Percentiles rank a stretch among this genome's conserved stretches.
phyloP scores from a whole-genome alignment of 129 eudicot genomes.

The Chrysanthemum makinoi region DNA sequence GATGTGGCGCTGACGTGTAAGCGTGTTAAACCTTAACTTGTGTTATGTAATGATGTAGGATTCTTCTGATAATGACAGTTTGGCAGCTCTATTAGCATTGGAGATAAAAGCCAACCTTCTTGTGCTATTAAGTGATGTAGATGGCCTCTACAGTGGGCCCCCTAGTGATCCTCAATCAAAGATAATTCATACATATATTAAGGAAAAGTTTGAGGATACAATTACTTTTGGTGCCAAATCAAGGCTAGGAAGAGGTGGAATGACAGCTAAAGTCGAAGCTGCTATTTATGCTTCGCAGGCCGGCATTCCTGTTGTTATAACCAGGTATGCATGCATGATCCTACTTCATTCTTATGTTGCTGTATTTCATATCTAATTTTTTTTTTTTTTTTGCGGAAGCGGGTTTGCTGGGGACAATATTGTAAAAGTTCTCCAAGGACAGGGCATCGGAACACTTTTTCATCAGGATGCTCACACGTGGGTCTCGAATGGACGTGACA shows the following conservation, averaged over 20 bases:
- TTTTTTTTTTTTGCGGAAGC: not conserved
- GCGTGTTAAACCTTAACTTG: too few species aligned
- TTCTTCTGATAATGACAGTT: constrained; percentile 82
- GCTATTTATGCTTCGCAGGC: constrained; percentile 74
- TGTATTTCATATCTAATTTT: too few species aligned
- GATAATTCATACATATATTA: constrained; percentile 35
- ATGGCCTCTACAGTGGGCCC: constrained; percentile 82
- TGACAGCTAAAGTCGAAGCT: constrained; percentile 88
- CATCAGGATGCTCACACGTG: constrained; percentile 70
- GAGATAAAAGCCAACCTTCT: constrained; percentile 85
- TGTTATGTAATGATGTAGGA: constrained; percentile 35
- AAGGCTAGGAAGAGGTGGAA: constrained; percentile 80
- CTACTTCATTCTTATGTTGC: too few species aligned
- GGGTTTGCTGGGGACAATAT: constrained; percentile 43
- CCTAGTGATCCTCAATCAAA: constrained; percentile 66
- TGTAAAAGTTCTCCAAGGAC: constrained; percentile 55
- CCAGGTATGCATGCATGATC: constrained; percentile 49
- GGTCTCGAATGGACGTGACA: constrained; percentile 54
- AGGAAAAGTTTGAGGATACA: constrained; percentile 52
- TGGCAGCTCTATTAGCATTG: constrained; percentile 75
- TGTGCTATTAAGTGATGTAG: constrained; percentile 35
- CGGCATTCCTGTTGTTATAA: constrained; percentile 73
- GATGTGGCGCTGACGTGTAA: too few species aligned
- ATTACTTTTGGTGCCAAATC: constrained; percentile 86
- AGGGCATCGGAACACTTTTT: constrained; percentile 66